Conservation (phyloP, 2,329 filamentous ascomycete species). For the Colletotrichum sp. region DNA sequence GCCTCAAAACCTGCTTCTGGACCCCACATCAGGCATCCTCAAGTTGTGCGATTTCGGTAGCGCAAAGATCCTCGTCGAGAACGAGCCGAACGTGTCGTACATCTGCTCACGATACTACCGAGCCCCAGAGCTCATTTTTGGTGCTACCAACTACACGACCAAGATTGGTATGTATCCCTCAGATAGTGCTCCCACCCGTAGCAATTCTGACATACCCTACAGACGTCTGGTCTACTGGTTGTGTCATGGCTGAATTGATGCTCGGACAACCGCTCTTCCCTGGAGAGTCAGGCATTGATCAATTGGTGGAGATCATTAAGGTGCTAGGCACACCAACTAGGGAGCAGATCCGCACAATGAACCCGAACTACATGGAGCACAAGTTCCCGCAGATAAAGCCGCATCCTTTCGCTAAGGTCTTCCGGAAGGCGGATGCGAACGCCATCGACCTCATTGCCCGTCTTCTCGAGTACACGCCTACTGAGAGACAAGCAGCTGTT, state of each 20-base stretch:
- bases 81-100: slow-evolving; percentile 99
- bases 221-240: slow-evolving; percentile 99
- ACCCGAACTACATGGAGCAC: slow-evolving; percentile 99
- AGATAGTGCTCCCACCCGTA: background rate
- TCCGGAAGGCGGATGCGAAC: slow-evolving; percentile 91
- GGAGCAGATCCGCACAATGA: slow-evolving; percentile 99
- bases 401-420: slow-evolving; percentile 98
- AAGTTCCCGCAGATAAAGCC: slow-evolving; percentile 99
- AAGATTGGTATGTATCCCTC: slow-evolving; percentile 83
- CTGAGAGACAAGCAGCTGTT: slow-evolving; percentile 89
- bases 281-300: slow-evolving; percentile 97
- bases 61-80: slow-evolving; percentile 97
- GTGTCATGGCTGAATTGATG: slow-evolving; percentile 99
- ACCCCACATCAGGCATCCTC: slow-evolving; percentile 87
- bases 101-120: slow-evolving; percentile 99
- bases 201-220: slow-evolving; percentile 12
- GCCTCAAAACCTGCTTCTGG: slow-evolving; percentile 94
- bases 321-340: slow-evolving; percentile 94
- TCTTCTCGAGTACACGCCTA: slow-evolving; percentile 95
- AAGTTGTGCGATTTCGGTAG: slow-evolving; percentile 99
- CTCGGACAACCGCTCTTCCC: slow-evolving; percentile 97
- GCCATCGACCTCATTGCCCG: slow-evolving; percentile 95
- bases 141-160: slow-evolving; percentile 98
- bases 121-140: slow-evolving; percentile 96
- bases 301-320: slow-evolving; percentile 99